These are phyloP conservation scores for Arabis alpina DNA, from an alignment of 345 rosid genomes.

Conservation along the genomic window DNA sequence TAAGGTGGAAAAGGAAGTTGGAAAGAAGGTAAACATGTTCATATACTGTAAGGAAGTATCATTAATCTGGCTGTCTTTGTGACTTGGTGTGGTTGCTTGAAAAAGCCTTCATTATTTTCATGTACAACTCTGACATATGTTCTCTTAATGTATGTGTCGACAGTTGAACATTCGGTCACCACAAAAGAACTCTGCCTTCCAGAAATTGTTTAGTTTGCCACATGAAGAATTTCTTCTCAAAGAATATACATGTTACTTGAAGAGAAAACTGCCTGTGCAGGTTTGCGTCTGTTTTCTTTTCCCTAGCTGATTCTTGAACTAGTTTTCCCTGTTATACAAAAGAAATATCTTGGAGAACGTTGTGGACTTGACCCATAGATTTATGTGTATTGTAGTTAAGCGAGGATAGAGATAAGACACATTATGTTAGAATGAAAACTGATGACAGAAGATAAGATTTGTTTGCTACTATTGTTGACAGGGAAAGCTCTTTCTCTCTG, in stretches of 20 bases:
- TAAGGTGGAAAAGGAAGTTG: constrained; percentile 92
- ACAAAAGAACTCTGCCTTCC: constrained; percentile 74
- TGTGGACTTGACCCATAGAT: not conserved
- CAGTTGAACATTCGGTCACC: constrained; percentile 85
- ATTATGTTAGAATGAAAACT: not conserved
- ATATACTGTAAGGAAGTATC: constrained; percentile 2
- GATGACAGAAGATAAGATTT: not conserved
- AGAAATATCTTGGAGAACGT: not conserved
- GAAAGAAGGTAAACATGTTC: constrained; percentile 69
- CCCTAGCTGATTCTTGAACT: not conserved
- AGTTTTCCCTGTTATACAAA: not conserved
- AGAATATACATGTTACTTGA: constrained; percentile 76
- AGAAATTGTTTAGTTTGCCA: constrained; percentile 84
- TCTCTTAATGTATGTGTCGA: constrained; percentile 27
- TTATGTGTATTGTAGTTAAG: not conserved
- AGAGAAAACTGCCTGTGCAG: constrained; percentile 89
- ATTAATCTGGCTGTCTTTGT: not conserved
- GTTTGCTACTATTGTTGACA: constrained; percentile 32
- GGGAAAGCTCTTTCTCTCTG: constrained; percentile 88
- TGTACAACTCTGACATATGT: constrained; percentile 21
- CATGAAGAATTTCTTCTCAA: constrained; percentile 85
- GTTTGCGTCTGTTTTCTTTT: constrained; percentile 41
- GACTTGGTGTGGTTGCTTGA: constrained; percentile 1
- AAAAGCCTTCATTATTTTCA: not conserved
- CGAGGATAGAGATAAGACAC: too few relatives aligned